Base-by-base conservation (phyloP, 306 rosid species). In the Prunus fruticosa region DNA sequence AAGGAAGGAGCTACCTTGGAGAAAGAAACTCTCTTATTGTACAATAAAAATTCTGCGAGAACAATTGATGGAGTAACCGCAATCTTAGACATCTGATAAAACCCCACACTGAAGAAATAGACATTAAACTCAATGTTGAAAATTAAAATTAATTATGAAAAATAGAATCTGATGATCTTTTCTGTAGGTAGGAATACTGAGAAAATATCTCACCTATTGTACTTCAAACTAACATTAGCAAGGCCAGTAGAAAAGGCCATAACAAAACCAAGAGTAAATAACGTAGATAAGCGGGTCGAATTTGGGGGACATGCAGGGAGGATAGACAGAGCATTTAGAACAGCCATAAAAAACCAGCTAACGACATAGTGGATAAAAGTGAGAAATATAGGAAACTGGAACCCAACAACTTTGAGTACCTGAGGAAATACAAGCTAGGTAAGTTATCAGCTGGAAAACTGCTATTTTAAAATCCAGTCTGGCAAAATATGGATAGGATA, bases 61-160 rank as follows among this genome's bases (percentile, higher is more conserved):
- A 89, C 93, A 84, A 91, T 93, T 52, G 98, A 88, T 3, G 93
- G 95, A 3, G 97, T 89, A 65, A 93, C 93, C 5, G 95, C 93
- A 62, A 93, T 93, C 86, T 93, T 93, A 73, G 98, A 89, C 97
- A 93, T 93, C 91, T 93, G 97, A 87, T 91, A 93, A 75, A 93
- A 91, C 43, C 98, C 97, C 82, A 93, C 88, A 84, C 98, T 91
- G 96, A 65, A 86, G 80, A 84, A 52, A 78, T 8, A 71, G 83
- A 74, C 20, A 79, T 74, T 67, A 82, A 84, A 69, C 16, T 82
- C 64, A 64, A 85, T 25, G 60, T 76, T 51, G n/a, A 41, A 65
- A 74, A 47, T 72, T 58, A 71, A 18, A 75, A 4, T 51, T 62
- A 53, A 20, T 64, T 22, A 14, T 11, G 64, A 23, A 79, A 76